These are phyloP conservation scores for Terfezia boudieri DNA, from an alignment of 495 filamentous ascomycete species.

Conservation along the genomic window DNA sequence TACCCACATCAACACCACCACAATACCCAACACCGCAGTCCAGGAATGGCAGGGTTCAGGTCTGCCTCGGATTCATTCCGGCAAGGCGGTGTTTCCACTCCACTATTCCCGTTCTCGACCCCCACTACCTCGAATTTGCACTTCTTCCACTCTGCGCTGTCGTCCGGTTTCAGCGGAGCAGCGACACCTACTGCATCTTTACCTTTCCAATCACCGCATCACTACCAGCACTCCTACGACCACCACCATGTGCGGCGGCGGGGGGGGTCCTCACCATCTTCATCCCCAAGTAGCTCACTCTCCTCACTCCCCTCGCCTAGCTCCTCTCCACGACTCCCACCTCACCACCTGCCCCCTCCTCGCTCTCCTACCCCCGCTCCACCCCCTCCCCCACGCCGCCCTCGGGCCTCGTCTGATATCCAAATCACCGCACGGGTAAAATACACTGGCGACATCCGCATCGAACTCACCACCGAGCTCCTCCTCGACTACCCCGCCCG, in stretches of 20 bases:
- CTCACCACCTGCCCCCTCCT: conserved; percentile 3
- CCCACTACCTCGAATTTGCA: conserved; percentile 68
- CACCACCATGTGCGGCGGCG: conserved; percentile 3
- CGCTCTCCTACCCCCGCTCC: conserved; percentile 3
- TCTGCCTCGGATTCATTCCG: background rate
- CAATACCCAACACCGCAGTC: conserved; percentile 11
- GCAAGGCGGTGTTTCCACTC: conserved; percentile 14
- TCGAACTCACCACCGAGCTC: conserved; percentile 81
- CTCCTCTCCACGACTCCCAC: conserved; percentile 1
- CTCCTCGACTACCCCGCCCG: conserved; percentile 95
- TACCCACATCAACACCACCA: background rate
- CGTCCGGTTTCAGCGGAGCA: conserved; percentile 47
- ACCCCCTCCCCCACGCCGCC: conserved; percentile 2
- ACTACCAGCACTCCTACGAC: conserved; percentile 2
- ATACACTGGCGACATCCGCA: conserved; percentile 62
- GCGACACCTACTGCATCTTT: conserved; percentile 19
- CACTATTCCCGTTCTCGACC: conserved; percentile 8
- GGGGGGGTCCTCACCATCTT: no score
- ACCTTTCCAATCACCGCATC: conserved; percentile 16
- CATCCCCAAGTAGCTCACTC: background rate
- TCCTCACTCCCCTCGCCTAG: conserved; percentile 6
- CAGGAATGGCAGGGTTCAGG: conserved; percentile 5
- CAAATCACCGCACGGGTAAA: conserved; percentile 77
- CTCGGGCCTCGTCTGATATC: conserved; percentile 31
- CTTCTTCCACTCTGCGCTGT: conserved; percentile 74